A percentile compares a stretch with the other conserved stretches of the same genome.
Conservation (phyloP, 1,284 basidiomycete species). For the Singerocomus rubriflavus region DNA sequence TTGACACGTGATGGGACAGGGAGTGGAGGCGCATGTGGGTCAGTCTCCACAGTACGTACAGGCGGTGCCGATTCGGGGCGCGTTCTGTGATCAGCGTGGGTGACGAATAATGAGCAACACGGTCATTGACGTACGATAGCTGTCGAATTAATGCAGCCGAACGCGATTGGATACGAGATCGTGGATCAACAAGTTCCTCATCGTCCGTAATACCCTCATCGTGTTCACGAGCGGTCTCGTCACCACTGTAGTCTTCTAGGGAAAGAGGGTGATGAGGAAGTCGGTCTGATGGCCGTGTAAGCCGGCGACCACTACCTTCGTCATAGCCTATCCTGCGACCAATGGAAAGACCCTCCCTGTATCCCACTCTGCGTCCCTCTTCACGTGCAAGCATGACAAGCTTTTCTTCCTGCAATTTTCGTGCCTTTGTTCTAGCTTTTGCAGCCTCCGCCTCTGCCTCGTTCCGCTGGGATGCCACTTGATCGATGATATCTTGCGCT, state of each 20-base stretch:
- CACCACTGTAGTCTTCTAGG: slow-evolving; percentile 14
- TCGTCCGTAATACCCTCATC: slow-evolving; percentile 12
- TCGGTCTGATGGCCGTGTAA: slow-evolving; percentile 9
- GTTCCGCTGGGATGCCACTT: slow-evolving; percentile 38
- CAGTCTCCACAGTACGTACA: slow-evolving; percentile 28
- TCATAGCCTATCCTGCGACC: slow-evolving; percentile 35
- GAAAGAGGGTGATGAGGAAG: slow-evolving; percentile 13
- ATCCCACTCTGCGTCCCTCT: slow-evolving; percentile 42
- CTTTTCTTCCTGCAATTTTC: slow-evolving; percentile 43
- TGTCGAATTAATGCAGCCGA: slow-evolving; percentile 17
- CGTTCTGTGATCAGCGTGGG: slow-evolving; percentile 19
- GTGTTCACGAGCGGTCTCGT: slow-evolving; percentile 13
- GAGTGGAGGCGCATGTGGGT: slow-evolving; percentile 25
- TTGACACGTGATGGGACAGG: slow-evolving; percentile 33
- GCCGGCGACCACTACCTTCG: slow-evolving; percentile 27
- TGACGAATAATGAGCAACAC: slow-evolving; percentile 2
- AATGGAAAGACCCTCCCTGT: slow-evolving; percentile 38
- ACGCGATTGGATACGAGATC: slow-evolving; percentile 10
- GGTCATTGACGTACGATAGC: slow-evolving; percentile 24
- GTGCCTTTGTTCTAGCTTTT: slow-evolving; percentile 40
- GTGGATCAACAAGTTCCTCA: slow-evolving; percentile 25
- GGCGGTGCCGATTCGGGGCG: slow-evolving; percentile 30
- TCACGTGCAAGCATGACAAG: slow-evolving; percentile 41
- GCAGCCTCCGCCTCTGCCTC: slow-evolving; percentile 48
- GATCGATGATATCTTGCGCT: slow-evolving; percentile 45